These are phyloP conservation scores for Phytophthora citricola DNA, from an alignment of 352 stramenopile genomes.

Conservation along the genomic window DNA sequence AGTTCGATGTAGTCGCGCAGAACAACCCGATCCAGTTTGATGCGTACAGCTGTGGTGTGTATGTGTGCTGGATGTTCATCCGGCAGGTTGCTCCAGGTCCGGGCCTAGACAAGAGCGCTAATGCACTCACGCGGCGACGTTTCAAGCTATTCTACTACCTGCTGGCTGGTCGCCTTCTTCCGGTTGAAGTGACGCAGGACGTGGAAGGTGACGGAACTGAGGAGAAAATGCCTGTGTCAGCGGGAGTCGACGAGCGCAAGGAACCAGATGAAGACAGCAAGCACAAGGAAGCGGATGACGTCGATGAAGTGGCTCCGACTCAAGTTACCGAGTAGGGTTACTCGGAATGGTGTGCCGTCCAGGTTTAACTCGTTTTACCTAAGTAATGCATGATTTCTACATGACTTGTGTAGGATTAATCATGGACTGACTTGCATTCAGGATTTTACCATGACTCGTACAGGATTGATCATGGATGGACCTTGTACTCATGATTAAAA, in stretches of 20 bases:
- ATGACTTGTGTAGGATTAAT: neutral
- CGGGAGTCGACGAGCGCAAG: no score
- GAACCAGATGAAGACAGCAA: neutral
- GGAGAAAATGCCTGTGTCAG: neutral
- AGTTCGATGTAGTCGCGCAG: conserved; percentile 2
- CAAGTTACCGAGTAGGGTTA: neutral
- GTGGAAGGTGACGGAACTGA: neutral
- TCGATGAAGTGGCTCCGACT: neutral
- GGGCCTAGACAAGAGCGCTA: neutral
- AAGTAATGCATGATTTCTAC: no score
- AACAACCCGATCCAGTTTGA: conserved; percentile 28
- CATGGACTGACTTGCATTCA: neutral
- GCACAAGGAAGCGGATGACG: neutral
- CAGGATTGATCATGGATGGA: neutral
- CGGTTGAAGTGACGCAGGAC: neutral
- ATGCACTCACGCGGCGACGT: neutral
- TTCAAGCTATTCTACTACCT: conserved; percentile 27
- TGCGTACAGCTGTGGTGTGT: conserved; percentile 25
- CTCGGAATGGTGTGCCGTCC: neutral
- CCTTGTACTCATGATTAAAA: no score
- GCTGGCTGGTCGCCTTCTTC: neutral
- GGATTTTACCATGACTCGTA: neutral
- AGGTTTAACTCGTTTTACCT: neutral
- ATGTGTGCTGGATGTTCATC: conserved; percentile 26
- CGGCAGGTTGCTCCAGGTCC: neutral